Percentiles rank a stretch among this genome's conserved stretches.
Evolutionary conservation across 2,329 filamentous ascomycete genomes (phyloP).

Genomic region (Aspergillus jensenii): DNA sequence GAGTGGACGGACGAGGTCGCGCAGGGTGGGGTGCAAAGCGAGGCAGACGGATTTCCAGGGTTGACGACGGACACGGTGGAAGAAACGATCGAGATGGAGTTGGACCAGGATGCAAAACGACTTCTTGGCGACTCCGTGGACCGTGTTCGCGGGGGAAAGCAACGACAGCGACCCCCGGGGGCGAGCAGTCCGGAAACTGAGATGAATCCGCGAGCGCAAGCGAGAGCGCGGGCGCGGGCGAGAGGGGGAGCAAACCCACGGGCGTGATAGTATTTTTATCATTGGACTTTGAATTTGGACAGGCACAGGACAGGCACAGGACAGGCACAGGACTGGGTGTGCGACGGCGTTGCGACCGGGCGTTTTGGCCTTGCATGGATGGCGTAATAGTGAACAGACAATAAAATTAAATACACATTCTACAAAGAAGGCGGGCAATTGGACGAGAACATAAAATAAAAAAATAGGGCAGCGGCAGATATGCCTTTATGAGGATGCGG

Average conservation of each 20-base stretch:
- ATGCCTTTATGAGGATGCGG: no score
- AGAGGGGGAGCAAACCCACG: slow-evolving; percentile 17
- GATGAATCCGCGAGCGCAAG: slow-evolving; percentile 11
- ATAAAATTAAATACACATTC: no score
- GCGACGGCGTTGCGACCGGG: background rate
- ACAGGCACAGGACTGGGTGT: no score
- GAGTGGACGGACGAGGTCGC: slow-evolving; percentile 41
- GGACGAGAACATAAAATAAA: no score
- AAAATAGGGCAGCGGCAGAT: no score
- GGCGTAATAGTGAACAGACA: background rate
- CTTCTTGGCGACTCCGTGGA: slow-evolving; percentile 40
- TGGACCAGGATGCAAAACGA: slow-evolving; percentile 45
- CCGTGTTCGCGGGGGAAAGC: slow-evolving; percentile 29
- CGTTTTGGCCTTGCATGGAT: background rate
- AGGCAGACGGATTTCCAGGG: background rate
- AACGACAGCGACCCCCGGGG: slow-evolving; percentile 15
- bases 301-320: no score
- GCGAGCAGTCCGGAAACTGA: slow-evolving; percentile 19
- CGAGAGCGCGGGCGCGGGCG: slow-evolving; percentile 4
- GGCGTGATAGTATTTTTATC: slow-evolving; percentile 5
- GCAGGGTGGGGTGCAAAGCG: slow-evolving; percentile 23
- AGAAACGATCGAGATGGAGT: slow-evolving; percentile 40
- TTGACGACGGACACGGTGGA: slow-evolving; percentile 23
- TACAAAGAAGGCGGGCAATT: no score
- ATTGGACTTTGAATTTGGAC: background rate